Conservation (phyloP, 352 stramenopile species). For the Pythium insidiosum region DNA sequence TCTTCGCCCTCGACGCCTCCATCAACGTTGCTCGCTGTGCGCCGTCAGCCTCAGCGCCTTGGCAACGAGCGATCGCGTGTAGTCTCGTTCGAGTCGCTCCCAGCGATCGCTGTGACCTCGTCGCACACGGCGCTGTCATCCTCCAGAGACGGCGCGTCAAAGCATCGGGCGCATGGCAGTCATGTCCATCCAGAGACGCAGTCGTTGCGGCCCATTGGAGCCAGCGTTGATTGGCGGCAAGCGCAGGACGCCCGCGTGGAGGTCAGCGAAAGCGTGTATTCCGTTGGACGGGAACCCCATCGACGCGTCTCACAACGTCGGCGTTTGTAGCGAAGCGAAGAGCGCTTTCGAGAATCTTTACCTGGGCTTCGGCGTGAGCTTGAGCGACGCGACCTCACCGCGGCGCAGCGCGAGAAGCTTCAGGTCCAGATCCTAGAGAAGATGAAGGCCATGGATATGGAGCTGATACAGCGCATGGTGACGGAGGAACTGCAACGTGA, state of each 20-base stretch:
- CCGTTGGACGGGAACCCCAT: too few relatives aligned
- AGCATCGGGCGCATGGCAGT: background rate
- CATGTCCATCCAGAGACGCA: constrained; percentile 46
- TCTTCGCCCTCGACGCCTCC: background rate
- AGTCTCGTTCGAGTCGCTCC: too few relatives aligned
- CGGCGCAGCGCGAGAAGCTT: constrained; percentile 19
- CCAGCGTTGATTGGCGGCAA: constrained; percentile 37
- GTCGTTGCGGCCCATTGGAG: constrained; percentile 38
- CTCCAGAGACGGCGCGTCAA: background rate
- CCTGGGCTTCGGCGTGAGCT: constrained; percentile 39
- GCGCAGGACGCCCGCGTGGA: constrained; percentile 35
- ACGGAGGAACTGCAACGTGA: constrained; percentile 59
- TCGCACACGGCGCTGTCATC: background rate
- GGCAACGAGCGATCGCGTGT: constrained; percentile 5
- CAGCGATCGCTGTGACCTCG: too few relatives aligned
- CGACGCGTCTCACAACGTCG: too few relatives aligned
- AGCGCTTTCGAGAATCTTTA: constrained; percentile 37
- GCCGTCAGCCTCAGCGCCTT: background rate
- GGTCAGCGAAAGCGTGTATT: constrained; percentile 16
- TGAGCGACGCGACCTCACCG: constrained; percentile 29
- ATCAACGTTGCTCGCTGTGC: too few relatives aligned
- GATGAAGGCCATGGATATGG: constrained; percentile 47
- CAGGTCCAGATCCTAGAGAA: constrained; percentile 55
- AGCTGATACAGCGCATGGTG: constrained; percentile 42
- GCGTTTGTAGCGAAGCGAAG: constrained; percentile 33